Conservation (phyloP, 2,329 filamentous ascomycete genomes). For the Paraconiothyrium sp. region DNA sequence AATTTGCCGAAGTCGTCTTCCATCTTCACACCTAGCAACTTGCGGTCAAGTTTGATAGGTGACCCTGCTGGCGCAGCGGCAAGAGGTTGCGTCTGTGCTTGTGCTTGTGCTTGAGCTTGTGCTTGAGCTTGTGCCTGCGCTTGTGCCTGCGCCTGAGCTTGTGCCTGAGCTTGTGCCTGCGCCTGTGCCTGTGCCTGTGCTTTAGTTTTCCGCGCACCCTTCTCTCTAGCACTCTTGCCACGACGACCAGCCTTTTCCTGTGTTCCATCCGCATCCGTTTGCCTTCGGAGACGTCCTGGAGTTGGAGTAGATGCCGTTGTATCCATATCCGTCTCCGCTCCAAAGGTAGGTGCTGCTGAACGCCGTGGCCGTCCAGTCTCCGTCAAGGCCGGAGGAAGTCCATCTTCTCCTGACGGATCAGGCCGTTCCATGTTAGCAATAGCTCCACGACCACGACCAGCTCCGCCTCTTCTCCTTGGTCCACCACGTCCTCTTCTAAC, state of each 20-base stretch:
- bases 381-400: constrained; percentile 52
- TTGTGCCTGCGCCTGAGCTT: background rate
- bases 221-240: constrained; percentile 51
- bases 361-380: constrained; percentile 61
- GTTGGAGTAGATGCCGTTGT: constrained; percentile 42
- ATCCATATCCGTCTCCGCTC: constrained; percentile 70
- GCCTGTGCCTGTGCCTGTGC: constrained; percentile 22
- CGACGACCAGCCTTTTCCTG: constrained; percentile 53
- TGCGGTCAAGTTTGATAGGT: constrained; percentile 46
- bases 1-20: constrained; percentile 45
- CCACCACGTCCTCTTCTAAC: constrained; percentile 53
- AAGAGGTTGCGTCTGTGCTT: constrained; percentile 39
- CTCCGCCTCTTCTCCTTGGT: constrained; percentile 38
- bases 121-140: background rate
- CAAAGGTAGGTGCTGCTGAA: constrained; percentile 74
- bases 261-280: constrained; percentile 43
- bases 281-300: constrained; percentile 47
- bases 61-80: constrained; percentile 50
- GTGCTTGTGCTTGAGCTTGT: background rate
- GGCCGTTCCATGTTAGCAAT: constrained; percentile 60
- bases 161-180: background rate
- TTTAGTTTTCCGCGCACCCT: constrained; percentile 53
- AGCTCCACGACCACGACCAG: constrained; percentile 64
- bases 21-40: constrained; percentile 41
- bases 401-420: constrained; percentile 52